phyloP scores from a whole-genome alignment of 352 stramenopile species.

The Globisporangium cederbergense region DNA sequence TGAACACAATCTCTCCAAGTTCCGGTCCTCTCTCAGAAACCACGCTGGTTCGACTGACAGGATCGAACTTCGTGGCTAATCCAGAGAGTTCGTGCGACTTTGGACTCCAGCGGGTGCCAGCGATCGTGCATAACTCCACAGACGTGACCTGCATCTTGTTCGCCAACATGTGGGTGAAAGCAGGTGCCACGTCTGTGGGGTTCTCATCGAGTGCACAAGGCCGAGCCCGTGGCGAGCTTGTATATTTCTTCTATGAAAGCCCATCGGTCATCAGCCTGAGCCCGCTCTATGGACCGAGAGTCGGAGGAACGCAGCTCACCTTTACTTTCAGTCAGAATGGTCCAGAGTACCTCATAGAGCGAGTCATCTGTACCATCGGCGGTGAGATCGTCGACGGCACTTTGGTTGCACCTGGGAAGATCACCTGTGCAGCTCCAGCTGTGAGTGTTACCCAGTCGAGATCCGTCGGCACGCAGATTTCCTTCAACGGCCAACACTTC shows the following conservation, averaged over 20 bases:
- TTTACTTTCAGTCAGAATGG: constrained; percentile 20
- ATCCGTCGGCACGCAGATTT: constrained; percentile 21
- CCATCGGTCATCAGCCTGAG: constrained; percentile 7
- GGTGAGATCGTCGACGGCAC: constrained; percentile 11
- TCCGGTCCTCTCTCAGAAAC: constrained; percentile 21
- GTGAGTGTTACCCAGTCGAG: neutral
- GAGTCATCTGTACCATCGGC: constrained; percentile 25
- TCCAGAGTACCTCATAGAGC: constrained; percentile 5
- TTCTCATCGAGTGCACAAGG: constrained; percentile 43
- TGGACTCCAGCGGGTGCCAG: constrained; percentile 23
- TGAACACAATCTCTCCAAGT: constrained; percentile 28
- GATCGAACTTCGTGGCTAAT: constrained; percentile 27
- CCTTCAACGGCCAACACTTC: constrained; percentile 42
- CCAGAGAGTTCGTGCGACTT: constrained; percentile 27
- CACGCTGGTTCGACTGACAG: constrained; percentile 29
- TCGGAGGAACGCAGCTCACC: constrained; percentile 28
- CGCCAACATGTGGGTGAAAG: constrained; percentile 17
- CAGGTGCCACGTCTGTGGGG: constrained; percentile 14
- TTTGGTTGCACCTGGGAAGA: constrained; percentile 2
- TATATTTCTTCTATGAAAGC: constrained; percentile 31
- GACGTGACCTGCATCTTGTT: constrained; percentile 34
- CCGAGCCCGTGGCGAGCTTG: constrained; percentile 18
- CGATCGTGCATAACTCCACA: constrained; percentile 26
- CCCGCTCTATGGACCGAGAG: constrained; percentile 13
- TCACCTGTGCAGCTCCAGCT: constrained; percentile 15